Conservation (phyloP, 1,284 basidiomycete genomes). For the Inonotus hispidus region DNA sequence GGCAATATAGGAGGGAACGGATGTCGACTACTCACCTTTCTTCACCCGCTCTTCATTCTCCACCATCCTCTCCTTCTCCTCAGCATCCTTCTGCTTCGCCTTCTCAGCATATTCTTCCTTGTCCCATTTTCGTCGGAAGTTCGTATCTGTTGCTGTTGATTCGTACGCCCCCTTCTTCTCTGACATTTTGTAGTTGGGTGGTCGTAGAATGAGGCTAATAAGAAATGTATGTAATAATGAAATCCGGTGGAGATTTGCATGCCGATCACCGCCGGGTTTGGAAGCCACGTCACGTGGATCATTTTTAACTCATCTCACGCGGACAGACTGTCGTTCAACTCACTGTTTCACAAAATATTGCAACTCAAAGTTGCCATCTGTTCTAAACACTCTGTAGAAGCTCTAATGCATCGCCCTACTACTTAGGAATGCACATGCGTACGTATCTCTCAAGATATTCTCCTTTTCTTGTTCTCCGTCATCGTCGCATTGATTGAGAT, state of each 20-base stretch:
- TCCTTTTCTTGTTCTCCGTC: too few relatives aligned
- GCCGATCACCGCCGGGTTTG: too few relatives aligned
- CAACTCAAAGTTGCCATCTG: too few relatives aligned
- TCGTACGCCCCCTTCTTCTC: constrained; percentile 57
- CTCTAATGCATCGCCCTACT: too few relatives aligned
- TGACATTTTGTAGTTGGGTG: constrained; percentile 41
- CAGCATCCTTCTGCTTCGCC: constrained; percentile 68
- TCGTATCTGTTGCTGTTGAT: constrained; percentile 62
- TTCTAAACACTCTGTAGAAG: too few relatives aligned
- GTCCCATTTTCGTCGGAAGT: constrained; percentile 83
- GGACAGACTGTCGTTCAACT: too few relatives aligned
- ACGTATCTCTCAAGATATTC: too few relatives aligned
- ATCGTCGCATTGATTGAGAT: too few relatives aligned
- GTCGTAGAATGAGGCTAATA: neutral
- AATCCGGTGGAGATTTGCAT: neutral
- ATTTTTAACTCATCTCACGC: too few relatives aligned
- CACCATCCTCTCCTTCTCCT: constrained; percentile 76
- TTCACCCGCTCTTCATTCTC: constrained; percentile 80
- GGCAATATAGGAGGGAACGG: neutral
- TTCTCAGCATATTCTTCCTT: constrained; percentile 78
- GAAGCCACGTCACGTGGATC: too few relatives aligned
- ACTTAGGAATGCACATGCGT: too few relatives aligned
- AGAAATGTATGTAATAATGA: neutral
- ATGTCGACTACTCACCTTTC: constrained; percentile 53
- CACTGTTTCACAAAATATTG: too few relatives aligned